Percentiles rank a stretch among this genome's conserved stretches.
Evolutionary conservation across 257 asterid genomes (phyloP).

Genomic region (Solanum habrochaites): DNA sequence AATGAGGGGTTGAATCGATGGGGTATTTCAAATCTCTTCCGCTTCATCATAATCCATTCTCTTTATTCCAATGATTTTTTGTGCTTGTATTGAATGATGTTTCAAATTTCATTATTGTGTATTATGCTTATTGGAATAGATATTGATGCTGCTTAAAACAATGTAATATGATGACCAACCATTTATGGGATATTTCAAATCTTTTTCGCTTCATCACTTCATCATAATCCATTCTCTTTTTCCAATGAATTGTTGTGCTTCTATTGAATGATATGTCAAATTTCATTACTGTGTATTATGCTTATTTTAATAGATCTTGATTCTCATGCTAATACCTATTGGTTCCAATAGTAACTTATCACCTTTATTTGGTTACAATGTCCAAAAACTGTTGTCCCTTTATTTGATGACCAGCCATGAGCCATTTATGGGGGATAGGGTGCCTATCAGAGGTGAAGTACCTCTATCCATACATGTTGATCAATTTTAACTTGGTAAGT

Average conservation of each 20-base stretch:
- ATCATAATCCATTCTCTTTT: background rate
- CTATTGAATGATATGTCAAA: constrained; percentile 42
- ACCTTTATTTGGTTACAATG: constrained; percentile 27
- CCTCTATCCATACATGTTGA: constrained; percentile 70
- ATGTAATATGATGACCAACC: background rate
- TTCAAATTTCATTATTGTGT: background rate
- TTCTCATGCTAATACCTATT: background rate
- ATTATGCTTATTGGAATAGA: background rate
- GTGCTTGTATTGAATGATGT: background rate
- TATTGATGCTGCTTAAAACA: background rate
- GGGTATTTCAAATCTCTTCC: background rate
- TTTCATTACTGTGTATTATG: background rate
- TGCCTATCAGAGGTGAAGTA: constrained; percentile 73
- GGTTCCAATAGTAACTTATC: background rate
- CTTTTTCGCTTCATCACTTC: too few relatives aligned
- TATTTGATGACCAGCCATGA: constrained; percentile 89
- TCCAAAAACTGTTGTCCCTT: constrained; percentile 73
- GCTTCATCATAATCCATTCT: background rate
- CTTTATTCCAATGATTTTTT: background rate
- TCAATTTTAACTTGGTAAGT: constrained; percentile 56
- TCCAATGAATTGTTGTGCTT: background rate
- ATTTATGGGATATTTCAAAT: background rate
- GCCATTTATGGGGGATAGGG: constrained; percentile 77
- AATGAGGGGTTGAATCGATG: background rate
- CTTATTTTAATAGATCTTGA: background rate